These are phyloP conservation scores for Phytophthora pini DNA, from an alignment of 352 stramenopile species.

Conservation along the genomic window DNA sequence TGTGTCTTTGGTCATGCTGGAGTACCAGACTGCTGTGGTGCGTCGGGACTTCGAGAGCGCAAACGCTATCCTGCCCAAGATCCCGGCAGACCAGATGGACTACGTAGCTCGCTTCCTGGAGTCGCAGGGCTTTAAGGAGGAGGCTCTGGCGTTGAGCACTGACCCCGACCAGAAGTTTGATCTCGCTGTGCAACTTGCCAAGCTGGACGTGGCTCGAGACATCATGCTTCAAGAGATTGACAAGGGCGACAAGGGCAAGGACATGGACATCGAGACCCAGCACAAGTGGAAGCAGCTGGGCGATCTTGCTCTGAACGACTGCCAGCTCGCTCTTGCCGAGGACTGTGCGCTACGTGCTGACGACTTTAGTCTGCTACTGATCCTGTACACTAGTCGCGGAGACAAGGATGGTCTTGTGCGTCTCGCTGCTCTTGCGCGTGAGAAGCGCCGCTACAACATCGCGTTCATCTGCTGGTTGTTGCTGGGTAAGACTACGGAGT, in stretches of 20 bases:
- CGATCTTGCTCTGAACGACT: conserved; percentile 93
- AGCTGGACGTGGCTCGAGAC: conserved; percentile 94
- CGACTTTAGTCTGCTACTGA: conserved; percentile 96
- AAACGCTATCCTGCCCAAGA: conserved; percentile 96
- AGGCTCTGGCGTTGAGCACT: conserved; percentile 93
- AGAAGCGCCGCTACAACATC: conserved; percentile 94
- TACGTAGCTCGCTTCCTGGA: conserved; percentile 96
- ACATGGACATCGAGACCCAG: conserved; percentile 96
- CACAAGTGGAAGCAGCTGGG: conserved; percentile 98
- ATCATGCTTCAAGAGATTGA: conserved; percentile 94
- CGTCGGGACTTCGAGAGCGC: conserved; percentile 97
- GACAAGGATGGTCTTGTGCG: conserved; percentile 93
- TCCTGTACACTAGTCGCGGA: conserved; percentile 97
- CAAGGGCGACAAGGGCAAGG: conserved; percentile 50
- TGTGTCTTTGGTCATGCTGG: conserved; percentile 95
- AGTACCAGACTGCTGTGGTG: conserved; percentile 99
- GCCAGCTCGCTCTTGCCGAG: conserved; percentile 95
- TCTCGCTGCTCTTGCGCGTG: conserved; percentile 89
- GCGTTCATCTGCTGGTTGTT: conserved; percentile 97
- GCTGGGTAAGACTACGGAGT: conserved; percentile 95
- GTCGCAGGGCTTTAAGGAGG: conserved; percentile 98
- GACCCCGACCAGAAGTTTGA: conserved; percentile 99
- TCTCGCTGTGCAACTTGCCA: conserved; percentile 96
- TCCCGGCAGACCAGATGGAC: conserved; percentile 91
- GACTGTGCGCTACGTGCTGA: conserved; percentile 94